A percentile compares a stretch with the other conserved stretches of the same genome.
phyloP scores from a whole-genome alignment of 2,329 filamentous ascomycete genomes.

The Colletotrichum spaethianum region DNA sequence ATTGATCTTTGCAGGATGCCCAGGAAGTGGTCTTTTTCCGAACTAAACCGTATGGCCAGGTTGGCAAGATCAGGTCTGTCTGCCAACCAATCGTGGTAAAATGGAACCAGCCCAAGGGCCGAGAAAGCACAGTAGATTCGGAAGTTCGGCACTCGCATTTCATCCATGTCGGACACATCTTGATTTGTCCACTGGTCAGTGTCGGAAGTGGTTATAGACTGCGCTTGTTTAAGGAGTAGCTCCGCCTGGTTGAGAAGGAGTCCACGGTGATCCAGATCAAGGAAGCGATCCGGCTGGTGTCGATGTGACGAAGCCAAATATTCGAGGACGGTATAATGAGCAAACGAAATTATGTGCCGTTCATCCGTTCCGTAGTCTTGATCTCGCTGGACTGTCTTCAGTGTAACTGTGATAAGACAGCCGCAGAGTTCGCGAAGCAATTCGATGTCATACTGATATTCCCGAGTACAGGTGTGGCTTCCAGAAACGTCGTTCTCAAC shows the following conservation, averaged over 20 bases:
- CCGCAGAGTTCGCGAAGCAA: not conserved
- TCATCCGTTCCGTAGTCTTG: not conserved
- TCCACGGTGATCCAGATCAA: not conserved
- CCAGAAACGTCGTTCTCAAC: not conserved
- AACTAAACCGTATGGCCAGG: not conserved
- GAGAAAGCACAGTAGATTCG: not conserved
- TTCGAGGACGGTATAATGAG: constrained; percentile 8
- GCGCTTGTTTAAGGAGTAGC: not conserved
- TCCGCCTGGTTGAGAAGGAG: not conserved
- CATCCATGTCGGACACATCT: not conserved
- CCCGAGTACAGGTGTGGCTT: fast-evolving
- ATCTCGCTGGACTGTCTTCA: not conserved
- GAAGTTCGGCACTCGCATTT: not conserved
- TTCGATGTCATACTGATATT: not conserved
- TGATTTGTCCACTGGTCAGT: not conserved
- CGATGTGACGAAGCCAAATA: not conserved
- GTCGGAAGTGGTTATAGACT: not conserved
- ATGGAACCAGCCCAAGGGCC: fast-evolving
- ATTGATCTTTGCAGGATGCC: not conserved
- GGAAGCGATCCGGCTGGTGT: fast-evolving
- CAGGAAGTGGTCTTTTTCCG: not conserved
- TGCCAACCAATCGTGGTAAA: not conserved
- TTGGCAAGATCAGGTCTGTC: not conserved
- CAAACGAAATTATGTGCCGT: not conserved
- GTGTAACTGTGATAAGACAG: not conserved